Evolutionary conservation across 2,329 filamentous ascomycete genomes (phyloP).

Genomic region (Ascochyta viciae-villosae): DNA sequence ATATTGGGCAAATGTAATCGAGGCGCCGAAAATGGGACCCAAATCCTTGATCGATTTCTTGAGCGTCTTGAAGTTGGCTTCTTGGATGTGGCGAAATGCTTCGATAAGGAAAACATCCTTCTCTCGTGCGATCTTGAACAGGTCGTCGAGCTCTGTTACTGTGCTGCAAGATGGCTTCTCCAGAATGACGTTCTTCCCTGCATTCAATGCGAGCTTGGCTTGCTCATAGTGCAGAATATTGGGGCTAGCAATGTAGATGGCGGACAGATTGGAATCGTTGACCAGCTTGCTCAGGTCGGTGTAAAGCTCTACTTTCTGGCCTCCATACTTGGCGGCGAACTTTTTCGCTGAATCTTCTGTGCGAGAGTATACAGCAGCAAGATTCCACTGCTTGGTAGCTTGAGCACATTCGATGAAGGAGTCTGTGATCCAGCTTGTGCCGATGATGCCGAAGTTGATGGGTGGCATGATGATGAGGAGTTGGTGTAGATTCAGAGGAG

Average conservation of each 20-base stretch:
- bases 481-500: background rate
- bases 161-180: constrained; percentile 59
- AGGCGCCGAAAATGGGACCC: constrained; percentile 54
- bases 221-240: constrained; percentile 58
- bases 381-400: constrained; percentile 53
- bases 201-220: constrained; percentile 52
- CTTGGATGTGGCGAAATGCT: constrained; percentile 59
- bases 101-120: constrained; percentile 56
- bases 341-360: constrained; percentile 51
- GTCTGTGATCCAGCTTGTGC: constrained; percentile 59
- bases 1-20: constrained; percentile 55
- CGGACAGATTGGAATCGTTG: constrained; percentile 48
- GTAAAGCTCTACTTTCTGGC: constrained; percentile 44
- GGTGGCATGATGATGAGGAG: constrained; percentile 23
- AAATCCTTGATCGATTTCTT: constrained; percentile 49
- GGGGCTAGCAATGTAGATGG: constrained; percentile 59
- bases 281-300: constrained; percentile 51
- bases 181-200: constrained; percentile 58
- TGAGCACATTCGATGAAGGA: constrained; percentile 55
- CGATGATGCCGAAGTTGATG: constrained; percentile 56
- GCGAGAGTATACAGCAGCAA: constrained; percentile 57
- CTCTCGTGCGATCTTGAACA: constrained; percentile 52
- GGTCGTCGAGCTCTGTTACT: constrained; percentile 50
- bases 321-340: constrained; percentile 52
- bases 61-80: constrained; percentile 57